These are phyloP conservation scores for Penicillium cataractarum DNA, from an alignment of 495 filamentous ascomycete genomes.

Conservation along the genomic window DNA sequence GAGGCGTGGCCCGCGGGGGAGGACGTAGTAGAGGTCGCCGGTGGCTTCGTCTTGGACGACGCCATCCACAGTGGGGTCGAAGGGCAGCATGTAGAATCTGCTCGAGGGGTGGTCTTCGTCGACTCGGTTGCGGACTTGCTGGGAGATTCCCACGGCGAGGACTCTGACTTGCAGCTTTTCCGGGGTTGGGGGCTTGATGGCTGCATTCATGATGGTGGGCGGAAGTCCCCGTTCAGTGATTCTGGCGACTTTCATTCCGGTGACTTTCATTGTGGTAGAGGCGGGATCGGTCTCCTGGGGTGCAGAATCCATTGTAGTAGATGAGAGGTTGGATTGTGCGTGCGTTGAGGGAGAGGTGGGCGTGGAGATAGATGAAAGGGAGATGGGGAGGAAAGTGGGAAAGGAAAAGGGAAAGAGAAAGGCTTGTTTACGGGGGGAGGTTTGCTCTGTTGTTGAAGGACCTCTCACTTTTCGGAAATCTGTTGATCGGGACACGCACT, in stretches of 20 bases:
- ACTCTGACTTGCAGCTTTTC: neutral
- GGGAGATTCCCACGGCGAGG: neutral
- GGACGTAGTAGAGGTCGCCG: neutral
- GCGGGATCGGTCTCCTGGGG: too few relatives aligned
- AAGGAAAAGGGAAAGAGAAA: neutral
- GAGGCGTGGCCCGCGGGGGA: neutral
- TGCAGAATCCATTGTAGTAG: too few relatives aligned
- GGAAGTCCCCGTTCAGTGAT: neutral
- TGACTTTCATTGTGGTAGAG: neutral
- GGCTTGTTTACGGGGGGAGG: neutral
- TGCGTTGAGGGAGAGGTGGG: too few relatives aligned
- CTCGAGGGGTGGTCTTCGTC: neutral
- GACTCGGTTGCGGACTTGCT: neutral
- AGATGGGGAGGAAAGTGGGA: too few relatives aligned
- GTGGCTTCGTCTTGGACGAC: neutral
- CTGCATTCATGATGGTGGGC: neutral
- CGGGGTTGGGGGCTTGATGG: neutral
- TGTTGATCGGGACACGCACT: neutral
- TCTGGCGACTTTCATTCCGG: neutral
- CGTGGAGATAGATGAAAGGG: too few relatives aligned
- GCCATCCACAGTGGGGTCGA: neutral
- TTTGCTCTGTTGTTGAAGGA: neutral
- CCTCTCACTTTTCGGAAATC: neutral
- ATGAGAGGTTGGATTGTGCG: neutral
- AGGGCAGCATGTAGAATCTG: neutral